Percentiles rank a stretch among this genome's conserved stretches.
Conservation (phyloP, 768 basidiomycete species). For the Psilocybe cubensis region DNA sequence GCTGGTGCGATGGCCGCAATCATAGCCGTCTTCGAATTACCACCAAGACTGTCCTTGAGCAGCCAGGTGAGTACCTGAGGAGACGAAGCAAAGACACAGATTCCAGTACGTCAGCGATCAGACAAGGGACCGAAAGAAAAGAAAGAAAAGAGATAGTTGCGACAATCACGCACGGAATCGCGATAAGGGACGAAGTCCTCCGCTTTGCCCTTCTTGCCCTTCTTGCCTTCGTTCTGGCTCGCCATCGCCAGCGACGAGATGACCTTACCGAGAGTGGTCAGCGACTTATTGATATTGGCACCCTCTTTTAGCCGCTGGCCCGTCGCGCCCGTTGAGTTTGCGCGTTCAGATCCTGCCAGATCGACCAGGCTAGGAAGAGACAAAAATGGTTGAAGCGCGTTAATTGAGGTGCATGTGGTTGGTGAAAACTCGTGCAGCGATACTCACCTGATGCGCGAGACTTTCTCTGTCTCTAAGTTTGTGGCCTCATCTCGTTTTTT, state of each 20-base stretch:
- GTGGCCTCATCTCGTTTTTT: slow-evolving; percentile 84
- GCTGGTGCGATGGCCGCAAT: slow-evolving; percentile 99
- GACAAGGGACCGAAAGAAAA: slow-evolving; percentile 7
- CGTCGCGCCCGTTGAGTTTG: slow-evolving; percentile 97
- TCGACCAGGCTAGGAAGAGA: slow-evolving; percentile 76
- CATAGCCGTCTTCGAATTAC: slow-evolving; percentile 98
- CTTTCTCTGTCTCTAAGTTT: slow-evolving; percentile 95
- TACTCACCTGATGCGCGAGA: slow-evolving; percentile 90
- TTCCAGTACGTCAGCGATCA: slow-evolving; percentile 9
- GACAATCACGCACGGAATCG: slow-evolving; percentile 75
- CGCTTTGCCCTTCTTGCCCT: slow-evolving; percentile 86
- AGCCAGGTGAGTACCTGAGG: slow-evolving; percentile 94
- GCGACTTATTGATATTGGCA: slow-evolving; percentile 97
- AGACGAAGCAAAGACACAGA: slow-evolving; percentile 8
- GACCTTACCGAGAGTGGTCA: slow-evolving; percentile 97
- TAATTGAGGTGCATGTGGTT: slow-evolving; percentile 5
- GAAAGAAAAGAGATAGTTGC: too few relatives aligned
- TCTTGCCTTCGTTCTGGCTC: slow-evolving; percentile 71
- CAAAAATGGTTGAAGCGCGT: slow-evolving; percentile 6
- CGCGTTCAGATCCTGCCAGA: slow-evolving; percentile 95
- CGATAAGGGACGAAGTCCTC: slow-evolving; percentile 97
- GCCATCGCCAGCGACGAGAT: slow-evolving; percentile 86
- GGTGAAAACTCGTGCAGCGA: neutral
- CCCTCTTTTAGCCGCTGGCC: slow-evolving; percentile 96
- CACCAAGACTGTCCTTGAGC: slow-evolving; percentile 95